phyloP scores from a whole-genome alignment of 176 grass and related monocot genomes.

The Pharus latifolius region DNA sequence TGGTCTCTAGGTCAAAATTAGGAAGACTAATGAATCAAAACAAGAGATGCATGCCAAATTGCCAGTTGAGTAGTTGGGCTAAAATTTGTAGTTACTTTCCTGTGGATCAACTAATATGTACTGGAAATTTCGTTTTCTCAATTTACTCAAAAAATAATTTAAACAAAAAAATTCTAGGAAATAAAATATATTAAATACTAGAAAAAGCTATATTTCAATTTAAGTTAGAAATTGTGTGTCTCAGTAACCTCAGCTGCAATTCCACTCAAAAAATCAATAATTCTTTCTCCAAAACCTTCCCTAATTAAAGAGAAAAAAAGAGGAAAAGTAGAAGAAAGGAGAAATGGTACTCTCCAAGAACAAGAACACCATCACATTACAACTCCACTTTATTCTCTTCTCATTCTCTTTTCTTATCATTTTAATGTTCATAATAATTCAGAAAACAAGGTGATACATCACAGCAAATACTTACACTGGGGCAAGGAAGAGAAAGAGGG shows the following conservation, averaged over 20 bases:
- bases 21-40: too few relatives aligned
- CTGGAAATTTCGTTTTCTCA: not conserved
- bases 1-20: too few relatives aligned
- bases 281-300: too few relatives aligned
- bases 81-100: not conserved
- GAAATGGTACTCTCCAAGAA: not conserved
- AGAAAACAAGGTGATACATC: not conserved
- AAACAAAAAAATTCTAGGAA: not conserved
- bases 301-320: not conserved
- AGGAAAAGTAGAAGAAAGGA: not conserved
- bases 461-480: slow-evolving; percentile 43
- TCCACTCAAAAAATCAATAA: too few relatives aligned
- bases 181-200: too few relatives aligned
- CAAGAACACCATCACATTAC: not conserved
- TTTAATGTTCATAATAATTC: not conserved
- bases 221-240: too few relatives aligned
- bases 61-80: not conserved
- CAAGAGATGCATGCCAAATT: too few relatives aligned
- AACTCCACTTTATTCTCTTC: not conserved
- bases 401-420: not conserved
- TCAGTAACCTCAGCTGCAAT: too few relatives aligned
- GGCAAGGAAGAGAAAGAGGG: slow-evolving; percentile 75
- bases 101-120: not conserved
- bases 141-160: not conserved
- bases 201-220: too few relatives aligned